A percentile compares a stretch with the other conserved stretches of the same genome.
Conservation (phyloP, 148 eudicot genomes). For the Agrostemma githago region DNA sequence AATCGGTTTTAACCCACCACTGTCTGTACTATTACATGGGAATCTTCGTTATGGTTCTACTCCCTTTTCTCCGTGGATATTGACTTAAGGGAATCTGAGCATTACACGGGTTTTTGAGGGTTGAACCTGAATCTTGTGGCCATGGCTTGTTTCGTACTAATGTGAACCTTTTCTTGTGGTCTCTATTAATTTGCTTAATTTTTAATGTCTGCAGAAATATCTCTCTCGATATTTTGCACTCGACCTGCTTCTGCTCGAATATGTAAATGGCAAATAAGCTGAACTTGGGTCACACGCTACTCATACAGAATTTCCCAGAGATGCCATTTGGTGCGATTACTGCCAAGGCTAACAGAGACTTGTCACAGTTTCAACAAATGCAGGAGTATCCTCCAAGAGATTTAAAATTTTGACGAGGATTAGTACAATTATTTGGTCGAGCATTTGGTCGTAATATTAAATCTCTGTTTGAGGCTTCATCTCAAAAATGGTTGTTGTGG, state of each 20-base stretch:
- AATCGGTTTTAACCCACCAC: neutral
- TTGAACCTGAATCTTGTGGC: neutral
- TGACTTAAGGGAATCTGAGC: no score
- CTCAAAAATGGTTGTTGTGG: no score
- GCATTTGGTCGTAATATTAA: neutral
- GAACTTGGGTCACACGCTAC: neutral
- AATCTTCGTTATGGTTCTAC: neutral
- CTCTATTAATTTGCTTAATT: neutral
- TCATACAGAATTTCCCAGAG: neutral
- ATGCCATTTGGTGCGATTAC: neutral
- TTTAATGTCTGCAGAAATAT: conserved; percentile 54
- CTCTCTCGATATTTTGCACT: conserved; percentile 80
- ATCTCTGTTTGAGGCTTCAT: no score
- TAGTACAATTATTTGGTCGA: neutral
- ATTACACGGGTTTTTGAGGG: no score
- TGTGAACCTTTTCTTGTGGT: neutral
- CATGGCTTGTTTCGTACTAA: neutral
- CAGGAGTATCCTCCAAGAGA: neutral
- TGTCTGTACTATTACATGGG: neutral
- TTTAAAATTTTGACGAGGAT: neutral
- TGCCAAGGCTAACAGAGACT: neutral
- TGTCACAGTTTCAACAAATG: neutral
- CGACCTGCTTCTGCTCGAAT: conserved; percentile 68
- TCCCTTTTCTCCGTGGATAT: no score
- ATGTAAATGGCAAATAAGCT: conserved; percentile 63